These are phyloP conservation scores for Aspergillus intermedius DNA, from an alignment of 2,329 filamentous ascomycete genomes.

Conservation along the genomic window DNA sequence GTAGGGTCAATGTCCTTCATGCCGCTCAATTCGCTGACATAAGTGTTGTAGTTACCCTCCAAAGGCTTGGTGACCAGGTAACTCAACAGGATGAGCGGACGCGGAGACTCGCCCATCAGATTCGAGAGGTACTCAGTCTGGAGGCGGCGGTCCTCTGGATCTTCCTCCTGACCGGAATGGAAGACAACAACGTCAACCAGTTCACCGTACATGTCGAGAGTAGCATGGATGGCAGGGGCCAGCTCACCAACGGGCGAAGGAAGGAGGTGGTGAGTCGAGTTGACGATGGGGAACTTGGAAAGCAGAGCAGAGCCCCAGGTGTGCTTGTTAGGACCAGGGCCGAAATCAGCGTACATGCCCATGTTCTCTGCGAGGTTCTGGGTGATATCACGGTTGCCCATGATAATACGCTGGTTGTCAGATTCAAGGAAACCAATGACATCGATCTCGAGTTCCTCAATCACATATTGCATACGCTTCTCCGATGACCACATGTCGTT, in stretches of 20 bases:
- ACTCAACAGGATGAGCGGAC: conserved; percentile 77
- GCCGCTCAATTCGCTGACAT: conserved; percentile 75
- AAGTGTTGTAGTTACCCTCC: conserved; percentile 94
- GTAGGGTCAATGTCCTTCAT: conserved; percentile 92
- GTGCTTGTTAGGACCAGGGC: conserved; percentile 96
- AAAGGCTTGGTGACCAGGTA: conserved; percentile 89
- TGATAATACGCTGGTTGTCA: conserved; percentile 95
- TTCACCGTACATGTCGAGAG: conserved; percentile 84
- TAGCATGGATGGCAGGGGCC: conserved; percentile 94
- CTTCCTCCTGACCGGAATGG: conserved; percentile 97
- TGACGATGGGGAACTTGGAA: conserved; percentile 95
- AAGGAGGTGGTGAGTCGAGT: conserved; percentile 91
- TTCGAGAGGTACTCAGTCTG: conserved; percentile 81
- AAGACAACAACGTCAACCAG: conserved; percentile 93
- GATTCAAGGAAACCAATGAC: conserved; percentile 91
- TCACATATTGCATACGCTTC: conserved; percentile 81
- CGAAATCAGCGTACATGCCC: conserved; percentile 98
- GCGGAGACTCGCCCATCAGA: conserved; percentile 74
- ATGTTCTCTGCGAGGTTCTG: conserved; percentile 93
- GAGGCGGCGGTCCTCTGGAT: conserved; percentile 79
- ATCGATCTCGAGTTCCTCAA: conserved; percentile 93
- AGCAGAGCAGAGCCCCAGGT: conserved; percentile 92
- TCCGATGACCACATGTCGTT: conserved; percentile 99
- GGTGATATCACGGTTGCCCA: conserved; percentile 95
- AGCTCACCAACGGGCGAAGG: conserved; percentile 91